These are phyloP conservation scores for Solanum paucissectum DNA, from an alignment of 257 asterid genomes.

Conservation along the genomic window DNA sequence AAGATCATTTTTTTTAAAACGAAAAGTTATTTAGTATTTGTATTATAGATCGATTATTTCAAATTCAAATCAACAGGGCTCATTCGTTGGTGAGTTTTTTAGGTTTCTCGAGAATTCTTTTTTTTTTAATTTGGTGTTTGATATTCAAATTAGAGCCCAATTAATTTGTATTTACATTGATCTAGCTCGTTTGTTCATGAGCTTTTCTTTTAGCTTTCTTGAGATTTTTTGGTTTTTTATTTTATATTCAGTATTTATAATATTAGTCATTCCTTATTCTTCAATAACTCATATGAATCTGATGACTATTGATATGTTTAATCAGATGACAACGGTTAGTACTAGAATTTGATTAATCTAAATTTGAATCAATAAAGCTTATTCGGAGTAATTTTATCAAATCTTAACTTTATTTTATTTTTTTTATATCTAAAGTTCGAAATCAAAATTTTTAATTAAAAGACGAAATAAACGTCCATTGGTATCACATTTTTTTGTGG, in stretches of 20 bases:
- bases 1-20: accelerated
- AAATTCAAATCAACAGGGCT: background rate
- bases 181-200: background rate
- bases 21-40: too few relatives aligned
- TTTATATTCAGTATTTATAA: too few relatives aligned
- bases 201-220: too few relatives aligned
- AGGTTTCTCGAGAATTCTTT: background rate
- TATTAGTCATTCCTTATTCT: too few relatives aligned
- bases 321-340: too few relatives aligned
- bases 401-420: background rate
- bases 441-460: background rate
- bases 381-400: background rate
- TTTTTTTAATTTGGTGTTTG: background rate
- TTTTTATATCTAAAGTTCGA: background rate
- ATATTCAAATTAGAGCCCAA: too few relatives aligned
- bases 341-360: background rate
- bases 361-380: background rate
- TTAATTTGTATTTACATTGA: background rate
- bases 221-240: too few relatives aligned
- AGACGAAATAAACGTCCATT: background rate
- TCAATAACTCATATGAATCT: background rate
- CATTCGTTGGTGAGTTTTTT: background rate
- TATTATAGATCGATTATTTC: background rate
- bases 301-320: too few relatives aligned
- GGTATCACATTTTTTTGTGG: background rate